Base-by-base conservation (phyloP, 495 filamentous ascomycete genomes). In the Alectoria sarmentosa region DNA sequence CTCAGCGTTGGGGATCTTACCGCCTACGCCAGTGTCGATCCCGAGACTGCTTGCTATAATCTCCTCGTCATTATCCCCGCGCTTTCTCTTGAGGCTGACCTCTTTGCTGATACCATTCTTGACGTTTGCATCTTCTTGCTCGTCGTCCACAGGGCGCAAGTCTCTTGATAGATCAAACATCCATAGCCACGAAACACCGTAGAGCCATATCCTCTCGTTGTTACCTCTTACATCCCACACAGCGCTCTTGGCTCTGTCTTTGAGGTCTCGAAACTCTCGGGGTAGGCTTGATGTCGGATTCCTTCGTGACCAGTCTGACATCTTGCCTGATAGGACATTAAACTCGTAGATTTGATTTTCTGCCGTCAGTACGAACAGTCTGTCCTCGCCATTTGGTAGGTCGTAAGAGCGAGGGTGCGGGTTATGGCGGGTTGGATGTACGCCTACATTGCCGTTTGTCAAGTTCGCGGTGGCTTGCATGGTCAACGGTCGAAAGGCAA, bases 91-190 rank as follows among this genome's bases (percentile, higher is more conserved):
- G 54, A 76, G 76, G 64, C 79, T 80, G n/a, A 69, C 60, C 48
- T 65, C 61, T 48, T 59, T 54, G 56, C 61, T 61, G n/a, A 61
- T 39, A 38, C 71, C 66, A 14, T 61, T 58, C 19, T 64, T 62
- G 37, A 19, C 61, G n/a, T 62, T 64, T 48, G 26, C 21, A 17
- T 66, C 52, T 36, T 66, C 60, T 1, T 26, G 21, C 2, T 39
- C 3, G 44, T 76, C 72, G 10, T 74, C 74, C 8, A 70, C 65
- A 3, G 76, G 70, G 0, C 80, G 82, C 59, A 96, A 79, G 70
- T 98, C 88, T 61, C 83, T 82, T 9, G 82, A 82, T 8, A 96
- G 71, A 73, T 98, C 91, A 65, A 98, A 84, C 92, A 98, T 98
- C 82, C 88, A 96, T 61, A 99, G 72, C 83, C 91, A 97, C 0